Percentiles rank a stretch among this genome's conserved stretches.
These are phyloP conservation scores for Termitomyces sp. DNA, from an alignment of 768 basidiomycete genomes.

Conservation along the genomic window DNA sequence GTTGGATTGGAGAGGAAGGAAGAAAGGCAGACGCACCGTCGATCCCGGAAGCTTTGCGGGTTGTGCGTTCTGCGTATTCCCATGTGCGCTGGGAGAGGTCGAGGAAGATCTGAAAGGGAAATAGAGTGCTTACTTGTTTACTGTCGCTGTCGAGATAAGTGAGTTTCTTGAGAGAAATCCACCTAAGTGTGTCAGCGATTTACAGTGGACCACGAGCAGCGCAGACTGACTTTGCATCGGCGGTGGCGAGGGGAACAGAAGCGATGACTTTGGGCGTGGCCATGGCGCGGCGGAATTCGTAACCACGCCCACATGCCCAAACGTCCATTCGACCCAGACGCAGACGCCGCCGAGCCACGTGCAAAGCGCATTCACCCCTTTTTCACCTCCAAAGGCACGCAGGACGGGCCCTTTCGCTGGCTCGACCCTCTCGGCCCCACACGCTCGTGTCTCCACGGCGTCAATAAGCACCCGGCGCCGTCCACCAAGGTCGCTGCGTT, in stretches of 20 bases:
- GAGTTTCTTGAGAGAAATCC: slow-evolving; percentile 81
- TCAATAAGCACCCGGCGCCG: slow-evolving; percentile 35
- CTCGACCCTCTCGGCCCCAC: slow-evolving; percentile 30
- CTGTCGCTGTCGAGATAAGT: slow-evolving; percentile 77
- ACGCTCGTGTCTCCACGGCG: slow-evolving; percentile 35
- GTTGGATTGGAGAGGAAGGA: neutral
- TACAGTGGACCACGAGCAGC: neutral
- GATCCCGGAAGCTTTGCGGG: slow-evolving; percentile 67
- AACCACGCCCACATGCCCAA: slow-evolving; percentile 10
- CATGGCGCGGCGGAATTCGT: slow-evolving; percentile 1
- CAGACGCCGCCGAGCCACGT: neutral
- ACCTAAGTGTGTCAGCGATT: slow-evolving; percentile 38
- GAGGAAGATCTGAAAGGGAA: neutral
- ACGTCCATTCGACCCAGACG: slow-evolving; percentile 10
- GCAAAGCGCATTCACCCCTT: slow-evolving; percentile 27
- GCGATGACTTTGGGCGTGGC: slow-evolving; percentile 34
- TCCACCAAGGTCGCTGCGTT: slow-evolving; percentile 67
- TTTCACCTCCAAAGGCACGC: slow-evolving; percentile 24
- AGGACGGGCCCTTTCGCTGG: slow-evolving; percentile 32
- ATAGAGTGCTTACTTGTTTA: slow-evolving; percentile 41
- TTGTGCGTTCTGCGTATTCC: slow-evolving; percentile 86
- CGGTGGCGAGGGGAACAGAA: slow-evolving; percentile 40
- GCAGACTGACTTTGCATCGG: slow-evolving; percentile 52
- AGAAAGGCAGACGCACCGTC: slow-evolving; percentile 53
- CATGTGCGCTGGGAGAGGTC: slow-evolving; percentile 56